Percentiles rank a stretch among this genome's conserved stretches.
Conservation (phyloP, 2,329 filamentous ascomycete species). For the Atkinsonella texensis region DNA sequence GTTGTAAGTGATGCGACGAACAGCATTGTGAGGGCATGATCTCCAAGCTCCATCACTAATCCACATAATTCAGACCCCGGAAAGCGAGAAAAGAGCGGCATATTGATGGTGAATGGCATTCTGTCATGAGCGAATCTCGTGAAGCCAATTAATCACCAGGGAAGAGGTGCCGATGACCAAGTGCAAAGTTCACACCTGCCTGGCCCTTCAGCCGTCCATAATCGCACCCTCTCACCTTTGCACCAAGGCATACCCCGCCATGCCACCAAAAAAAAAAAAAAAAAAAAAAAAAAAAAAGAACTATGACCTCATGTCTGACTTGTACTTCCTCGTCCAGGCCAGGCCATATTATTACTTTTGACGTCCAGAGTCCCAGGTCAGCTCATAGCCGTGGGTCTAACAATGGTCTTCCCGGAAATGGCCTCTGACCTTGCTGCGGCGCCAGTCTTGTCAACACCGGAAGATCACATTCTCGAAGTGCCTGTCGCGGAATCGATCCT, state of each 20-base stretch:
- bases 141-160: not conserved
- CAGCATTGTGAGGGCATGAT: too few relatives aligned
- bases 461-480: conserved; percentile 45
- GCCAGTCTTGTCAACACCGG: conserved; percentile 52
- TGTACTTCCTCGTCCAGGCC: too few relatives aligned
- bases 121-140: not conserved
- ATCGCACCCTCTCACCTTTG: conserved; percentile 17
- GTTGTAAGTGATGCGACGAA: too few relatives aligned
- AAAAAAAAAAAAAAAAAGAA: conserved; percentile 4
- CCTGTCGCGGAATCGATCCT: conserved; percentile 25
- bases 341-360: not conserved
- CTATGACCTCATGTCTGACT: not conserved
- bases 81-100: not conserved
- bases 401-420: conserved; percentile 21
- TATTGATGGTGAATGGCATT: not conserved
- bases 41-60: too few relatives aligned
- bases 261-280: conserved; percentile 2
- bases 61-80: too few relatives aligned
- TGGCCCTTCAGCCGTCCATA: not conserved
- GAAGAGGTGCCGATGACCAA: not conserved
- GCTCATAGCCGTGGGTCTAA: not conserved
- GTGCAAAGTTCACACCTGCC: conserved; percentile 1
- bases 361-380: not conserved
- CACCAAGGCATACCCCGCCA: conserved; percentile 12
- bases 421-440: conserved; percentile 35